phyloP scores from a whole-genome alignment of 352 stramenopile genomes.

The Elongisporangium undulatum region DNA sequence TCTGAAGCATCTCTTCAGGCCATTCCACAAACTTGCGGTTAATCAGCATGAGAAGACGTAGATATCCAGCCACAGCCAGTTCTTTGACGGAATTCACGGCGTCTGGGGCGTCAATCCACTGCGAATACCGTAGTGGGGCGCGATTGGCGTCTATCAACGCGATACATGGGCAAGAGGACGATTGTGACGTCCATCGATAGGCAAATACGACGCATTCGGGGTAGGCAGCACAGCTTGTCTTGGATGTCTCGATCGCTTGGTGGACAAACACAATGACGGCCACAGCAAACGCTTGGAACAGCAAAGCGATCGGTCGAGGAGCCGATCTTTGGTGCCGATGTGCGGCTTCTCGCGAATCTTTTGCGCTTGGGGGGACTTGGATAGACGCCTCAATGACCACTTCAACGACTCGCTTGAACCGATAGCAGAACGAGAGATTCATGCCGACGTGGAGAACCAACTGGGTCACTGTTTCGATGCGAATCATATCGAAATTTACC shows the following conservation, averaged over 20 bases:
- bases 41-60: constrained; percentile 27
- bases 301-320: background rate
- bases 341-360: background rate
- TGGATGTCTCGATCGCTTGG: constrained; percentile 7
- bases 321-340: constrained; percentile 3
- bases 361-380: constrained; percentile 5
- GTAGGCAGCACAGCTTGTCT: constrained; percentile 8
- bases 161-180: constrained; percentile 23
- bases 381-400: constrained; percentile 1
- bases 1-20: constrained; percentile 23
- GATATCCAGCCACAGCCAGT: constrained; percentile 15
- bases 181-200: constrained; percentile 11
- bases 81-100: constrained; percentile 15
- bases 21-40: constrained; percentile 19
- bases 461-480: constrained; percentile 12
- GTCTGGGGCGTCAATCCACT: constrained; percentile 27
- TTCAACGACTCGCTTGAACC: constrained; percentile 19
- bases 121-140: constrained; percentile 23
- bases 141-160: constrained; percentile 13
- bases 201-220: constrained; percentile 24
- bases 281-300: constrained; percentile 15
- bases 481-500: constrained; percentile 16
- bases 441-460: constrained; percentile 18
- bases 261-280: constrained; percentile 6
- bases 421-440: constrained; percentile 25